Evolutionary conservation across 176 grass and related monocot genomes (phyloP), one percentile per base, ranked within the genome.

Genomic region (Oryza officinalis): DNA sequence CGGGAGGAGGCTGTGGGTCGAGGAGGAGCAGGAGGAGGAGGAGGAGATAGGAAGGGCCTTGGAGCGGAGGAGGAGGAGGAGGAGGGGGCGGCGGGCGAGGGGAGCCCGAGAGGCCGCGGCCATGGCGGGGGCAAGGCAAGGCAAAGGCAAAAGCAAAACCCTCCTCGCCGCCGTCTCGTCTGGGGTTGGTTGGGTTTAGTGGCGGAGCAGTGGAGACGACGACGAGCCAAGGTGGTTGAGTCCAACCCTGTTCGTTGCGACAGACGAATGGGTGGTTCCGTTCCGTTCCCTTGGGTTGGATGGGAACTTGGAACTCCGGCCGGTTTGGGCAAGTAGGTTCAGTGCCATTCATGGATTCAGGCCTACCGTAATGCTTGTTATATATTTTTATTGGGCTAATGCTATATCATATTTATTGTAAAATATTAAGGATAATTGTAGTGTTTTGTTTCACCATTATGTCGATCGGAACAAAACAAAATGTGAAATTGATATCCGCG

Each of bases 101-200:
- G 67, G 74, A 28, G 60, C 33, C 37, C 88, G 88, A 72, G 74
- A 54, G 14, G 46, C 13, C 60, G 88, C 13, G 44, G 88, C 84
- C 88, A 90, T 90, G 79, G 40, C 6, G 66, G 57, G 75, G 63
- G 65, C 4, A 54, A 77, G 14, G 50, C 47, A 50, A 50, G 13
- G 28, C 28, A 32, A 32, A 32, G 32, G 32, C 32, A 32, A 32
- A 8, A 8, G 66, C 32, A 74, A 83, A 90, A 90, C 73, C 88
- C 88, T 81, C 14, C 30, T 17, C 65, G 76, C 40, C 40, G 8
- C 40, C 10, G 49, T 25, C 45, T 47, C 20, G 63, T 13, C n/a
- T 43, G 43, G 32, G 63, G 64, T 27, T 11, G 41, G 66, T 80
- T 77, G 73, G 61, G 77, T 76, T 65, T 28, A 52, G 65, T 52